A percentile compares a stretch with the other conserved stretches of the same genome.
Evolutionary conservation across 257 asterid genomes (phyloP).

Genomic region (Orobanche coerulescens): DNA sequence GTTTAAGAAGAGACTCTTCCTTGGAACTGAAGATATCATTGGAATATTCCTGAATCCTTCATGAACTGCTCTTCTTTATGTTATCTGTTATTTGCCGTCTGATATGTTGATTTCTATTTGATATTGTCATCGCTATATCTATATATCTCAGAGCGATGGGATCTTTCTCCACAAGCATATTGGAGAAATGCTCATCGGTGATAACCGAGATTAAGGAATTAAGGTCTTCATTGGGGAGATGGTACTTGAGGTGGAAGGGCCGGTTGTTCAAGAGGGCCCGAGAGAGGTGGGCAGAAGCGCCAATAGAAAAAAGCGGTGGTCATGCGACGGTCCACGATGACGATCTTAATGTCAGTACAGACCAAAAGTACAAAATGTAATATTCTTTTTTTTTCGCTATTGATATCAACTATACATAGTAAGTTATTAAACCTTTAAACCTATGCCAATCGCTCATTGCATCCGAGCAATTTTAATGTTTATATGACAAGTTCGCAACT

Average conservation of each 20-base stretch:
- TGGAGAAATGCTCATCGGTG: conserved; percentile 70
- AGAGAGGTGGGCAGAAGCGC: conserved; percentile 51
- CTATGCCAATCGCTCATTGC: too few species aligned
- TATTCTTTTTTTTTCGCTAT: too few species aligned
- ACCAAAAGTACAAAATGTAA: too few species aligned
- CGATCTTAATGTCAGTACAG: too few species aligned
- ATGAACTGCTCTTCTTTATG: neutral
- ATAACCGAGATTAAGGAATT: conserved; percentile 69
- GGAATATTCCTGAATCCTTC: neutral
- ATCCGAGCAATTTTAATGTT: too few species aligned
- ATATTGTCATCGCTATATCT: too few species aligned
- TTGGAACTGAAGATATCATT: neutral
- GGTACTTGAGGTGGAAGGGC: conserved; percentile 67
- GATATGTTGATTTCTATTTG: neutral
- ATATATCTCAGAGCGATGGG: conserved; percentile 32
- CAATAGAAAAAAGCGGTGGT: conserved; percentile 41
- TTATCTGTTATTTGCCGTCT: conserved; percentile 4
- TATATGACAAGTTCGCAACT: too few species aligned
- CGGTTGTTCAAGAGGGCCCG: conserved; percentile 45
- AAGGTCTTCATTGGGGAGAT: conserved; percentile 70
- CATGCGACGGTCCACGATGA: conserved; percentile 70
- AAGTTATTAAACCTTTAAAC: too few species aligned
- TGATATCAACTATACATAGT: too few species aligned
- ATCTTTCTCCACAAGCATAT: conserved; percentile 84
- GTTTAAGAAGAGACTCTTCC: neutral